These are phyloP conservation scores for Galeopsis tetrahit DNA, from an alignment of 257 asterid genomes.

Conservation along the genomic window DNA sequence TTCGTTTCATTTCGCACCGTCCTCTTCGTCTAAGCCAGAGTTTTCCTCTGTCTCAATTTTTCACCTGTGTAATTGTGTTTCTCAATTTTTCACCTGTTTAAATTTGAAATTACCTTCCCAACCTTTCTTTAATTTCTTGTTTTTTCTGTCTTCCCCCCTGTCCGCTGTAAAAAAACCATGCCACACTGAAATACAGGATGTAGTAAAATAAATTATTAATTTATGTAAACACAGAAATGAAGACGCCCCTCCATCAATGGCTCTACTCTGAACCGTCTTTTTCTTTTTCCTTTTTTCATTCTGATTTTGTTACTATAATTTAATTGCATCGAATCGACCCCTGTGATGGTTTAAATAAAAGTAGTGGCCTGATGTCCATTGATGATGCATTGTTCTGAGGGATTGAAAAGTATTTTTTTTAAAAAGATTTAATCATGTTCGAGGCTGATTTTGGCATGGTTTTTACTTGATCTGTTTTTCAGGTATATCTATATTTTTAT, in stretches of 20 bases:
- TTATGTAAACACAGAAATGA: too few species aligned
- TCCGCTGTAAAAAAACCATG: too few species aligned
- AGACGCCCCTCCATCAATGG: neutral
- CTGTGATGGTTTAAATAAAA: slow-evolving; percentile 46
- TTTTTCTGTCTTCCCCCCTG: too few species aligned
- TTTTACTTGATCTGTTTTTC: neutral
- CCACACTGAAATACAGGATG: too few species aligned
- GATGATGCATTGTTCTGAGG: slow-evolving; percentile 50
- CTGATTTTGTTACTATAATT: neutral
- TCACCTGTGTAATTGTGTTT: too few species aligned
- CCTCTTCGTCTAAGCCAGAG: too few species aligned
- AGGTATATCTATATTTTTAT: neutral
- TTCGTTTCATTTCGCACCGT: too few species aligned
- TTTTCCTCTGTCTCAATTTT: too few species aligned
- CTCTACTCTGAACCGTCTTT: neutral
- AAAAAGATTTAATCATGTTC: neutral
- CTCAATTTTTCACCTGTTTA: too few species aligned
- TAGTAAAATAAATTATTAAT: too few species aligned
- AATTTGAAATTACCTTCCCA: too few species aligned
- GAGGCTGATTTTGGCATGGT: neutral
- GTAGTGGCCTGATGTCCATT: slow-evolving; percentile 54
- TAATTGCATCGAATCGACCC: slow-evolving; percentile 18
- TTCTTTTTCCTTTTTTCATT: neutral
- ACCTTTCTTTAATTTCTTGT: too few species aligned
- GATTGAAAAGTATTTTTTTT: neutral